Evolutionary conservation across 257 asterid species (phyloP), one percentile per base, ranked within the genome.

Genomic region (Nemophila menziesii): DNA sequence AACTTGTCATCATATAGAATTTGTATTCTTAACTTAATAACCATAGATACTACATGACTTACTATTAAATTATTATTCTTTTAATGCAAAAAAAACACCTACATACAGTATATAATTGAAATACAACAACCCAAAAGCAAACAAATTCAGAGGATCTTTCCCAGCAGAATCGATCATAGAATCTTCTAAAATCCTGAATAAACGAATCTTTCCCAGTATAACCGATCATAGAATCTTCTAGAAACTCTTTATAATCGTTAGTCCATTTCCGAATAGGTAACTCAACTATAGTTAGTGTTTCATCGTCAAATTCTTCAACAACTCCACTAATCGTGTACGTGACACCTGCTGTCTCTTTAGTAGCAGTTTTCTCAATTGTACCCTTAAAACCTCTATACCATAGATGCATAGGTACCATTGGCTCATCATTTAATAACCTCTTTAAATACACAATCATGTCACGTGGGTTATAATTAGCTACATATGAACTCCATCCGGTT

Each of bases 361-460:
- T 68, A 27, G 72, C 72, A 37, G 72, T 65, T 65, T 67, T 81
- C 76, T 77, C 90, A 16, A 90, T 77, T 34, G 69, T 52, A 47
- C 99, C 99, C 54, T 38, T 60, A 65, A 85, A 90, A 42, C 94
- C 94, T 67, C 64, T 79, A 45, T 90, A 90, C 96, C 99, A 90
- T 45, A 96, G 96, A 57, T 81, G 75, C 92, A 90, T 90, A 5
- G 89, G 68, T 44, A 50, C 75, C 86, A 82, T 62, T 22, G 67
- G 71, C 59, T 85, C 94, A 67, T 57, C 80, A 62, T 77, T 66
- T 57, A 90, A 50, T 73, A 90, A 62, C 46, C 57, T 79, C 69
- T 77, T 82, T 51, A 86, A 60, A 58, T 90, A 85, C 14, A 73
- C 72, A n/a, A 90, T 67, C 42, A 85, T 72, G 58, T 90, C 93